Percentiles rank a stretch among this genome's conserved stretches.
These are phyloP conservation scores for Vicia sativa DNA, from an alignment of 306 rosid genomes.

Conservation along the genomic window DNA sequence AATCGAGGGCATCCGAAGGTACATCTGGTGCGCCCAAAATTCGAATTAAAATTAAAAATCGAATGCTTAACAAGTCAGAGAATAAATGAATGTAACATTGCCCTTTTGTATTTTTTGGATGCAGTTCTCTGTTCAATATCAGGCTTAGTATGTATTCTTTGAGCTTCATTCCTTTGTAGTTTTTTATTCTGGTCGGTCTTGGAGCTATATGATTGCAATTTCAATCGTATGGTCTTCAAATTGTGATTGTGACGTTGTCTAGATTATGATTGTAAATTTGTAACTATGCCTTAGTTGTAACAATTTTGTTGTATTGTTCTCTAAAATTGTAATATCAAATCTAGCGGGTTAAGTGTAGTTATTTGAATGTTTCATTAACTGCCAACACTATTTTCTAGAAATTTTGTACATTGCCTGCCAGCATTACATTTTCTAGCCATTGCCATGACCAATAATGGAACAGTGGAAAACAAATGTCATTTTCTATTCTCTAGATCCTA, in stretches of 20 bases:
- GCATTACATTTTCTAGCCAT: neutral
- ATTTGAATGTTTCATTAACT: neutral
- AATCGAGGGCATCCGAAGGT: constrained; percentile 63
- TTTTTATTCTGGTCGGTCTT: neutral
- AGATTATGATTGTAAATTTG: constrained; percentile 27
- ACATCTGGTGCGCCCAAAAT: constrained; percentile 66
- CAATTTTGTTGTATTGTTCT: constrained; percentile 27
- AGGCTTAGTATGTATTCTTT: constrained; percentile 36
- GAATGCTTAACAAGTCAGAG: constrained; percentile 51
- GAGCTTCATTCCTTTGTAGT: constrained; percentile 37
- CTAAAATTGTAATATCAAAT: constrained; percentile 1
- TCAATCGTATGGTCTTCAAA: constrained; percentile 29
- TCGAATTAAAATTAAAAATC: constrained; percentile 77
- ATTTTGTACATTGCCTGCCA: neutral
- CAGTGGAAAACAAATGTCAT: too few relatives aligned
- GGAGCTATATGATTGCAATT: constrained; percentile 39
- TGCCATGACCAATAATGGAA: too few relatives aligned
- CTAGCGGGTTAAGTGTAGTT: constrained; percentile 3
- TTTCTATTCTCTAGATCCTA: too few relatives aligned
- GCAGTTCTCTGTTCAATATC: constrained; percentile 25
- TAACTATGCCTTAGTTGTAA: constrained; percentile 37
- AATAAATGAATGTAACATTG: constrained; percentile 26
- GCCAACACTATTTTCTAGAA: neutral
- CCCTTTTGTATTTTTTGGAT: constrained; percentile 24
- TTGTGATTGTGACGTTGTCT: constrained; percentile 19